These are phyloP conservation scores for Alternaria arbusti DNA, from an alignment of 2,329 filamentous ascomycete genomes.

Conservation along the genomic window DNA sequence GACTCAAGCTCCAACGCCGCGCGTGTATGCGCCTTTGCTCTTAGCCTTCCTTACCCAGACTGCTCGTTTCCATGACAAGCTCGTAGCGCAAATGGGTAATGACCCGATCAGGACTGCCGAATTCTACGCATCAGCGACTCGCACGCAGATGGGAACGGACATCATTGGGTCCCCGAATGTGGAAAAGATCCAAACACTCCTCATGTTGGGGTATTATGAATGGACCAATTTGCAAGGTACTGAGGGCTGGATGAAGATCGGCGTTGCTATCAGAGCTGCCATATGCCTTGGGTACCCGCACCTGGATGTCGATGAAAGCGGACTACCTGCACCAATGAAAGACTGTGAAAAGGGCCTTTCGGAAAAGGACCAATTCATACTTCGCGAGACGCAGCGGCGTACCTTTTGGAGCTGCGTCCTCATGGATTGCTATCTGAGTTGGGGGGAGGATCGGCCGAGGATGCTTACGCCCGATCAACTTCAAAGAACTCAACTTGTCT, in stretches of 20 bases:
- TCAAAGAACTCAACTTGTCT: slow-evolving; percentile 68
- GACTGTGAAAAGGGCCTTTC: slow-evolving; percentile 15
- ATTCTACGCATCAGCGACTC: slow-evolving; percentile 68
- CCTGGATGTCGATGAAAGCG: slow-evolving; percentile 33
- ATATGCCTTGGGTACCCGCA: slow-evolving; percentile 46
- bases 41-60: slow-evolving; percentile 73
- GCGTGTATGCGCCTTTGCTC: slow-evolving; percentile 63
- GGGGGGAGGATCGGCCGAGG: slow-evolving; percentile 66
- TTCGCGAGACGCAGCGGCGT: slow-evolving; percentile 69
- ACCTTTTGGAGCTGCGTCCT: slow-evolving; percentile 80
- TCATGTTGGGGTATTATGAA: slow-evolving; percentile 76
- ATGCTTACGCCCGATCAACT: slow-evolving; percentile 67
- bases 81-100: slow-evolving; percentile 35
- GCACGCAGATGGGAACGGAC: slow-evolving; percentile 50
- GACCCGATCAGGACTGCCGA: slow-evolving; percentile 55
- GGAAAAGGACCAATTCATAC: slow-evolving; percentile 56
- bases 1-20: slow-evolving; percentile 45
- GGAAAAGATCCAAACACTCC: slow-evolving; percentile 69
- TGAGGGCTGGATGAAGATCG: slow-evolving; percentile 71
- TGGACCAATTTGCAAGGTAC: slow-evolving; percentile 70
- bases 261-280: slow-evolving; percentile 65
- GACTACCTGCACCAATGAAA: slow-evolving; percentile 16
- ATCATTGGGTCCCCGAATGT: slow-evolving; percentile 56
- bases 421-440: slow-evolving; percentile 72
- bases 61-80: slow-evolving; percentile 68